Percentiles rank a stretch among this genome's conserved stretches.
Evolutionary conservation across 2,329 filamentous ascomycete genomes (phyloP).

Genomic region (Dactylellina cionopaga): DNA sequence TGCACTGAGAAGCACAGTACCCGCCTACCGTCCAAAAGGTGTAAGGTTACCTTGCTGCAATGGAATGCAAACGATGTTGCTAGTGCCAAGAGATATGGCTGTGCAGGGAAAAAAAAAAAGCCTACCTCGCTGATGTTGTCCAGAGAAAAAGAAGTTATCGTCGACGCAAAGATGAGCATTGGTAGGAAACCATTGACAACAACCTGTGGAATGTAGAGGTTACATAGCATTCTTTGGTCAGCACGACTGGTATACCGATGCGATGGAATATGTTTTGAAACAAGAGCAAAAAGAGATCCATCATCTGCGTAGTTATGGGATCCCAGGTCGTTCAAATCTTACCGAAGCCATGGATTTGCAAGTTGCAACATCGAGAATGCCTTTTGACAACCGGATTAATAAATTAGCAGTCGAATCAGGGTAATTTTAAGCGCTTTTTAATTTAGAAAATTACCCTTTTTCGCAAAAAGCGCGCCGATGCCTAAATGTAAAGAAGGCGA

Average conservation of each 20-base stretch:
- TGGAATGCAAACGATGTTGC: slow-evolving; percentile 47
- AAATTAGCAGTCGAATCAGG: slow-evolving; percentile 35
- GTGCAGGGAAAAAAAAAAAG: background rate
- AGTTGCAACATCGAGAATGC: slow-evolving; percentile 55
- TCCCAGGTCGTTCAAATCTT: slow-evolving; percentile 54
- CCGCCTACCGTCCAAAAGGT: slow-evolving; percentile 35
- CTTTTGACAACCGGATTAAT: slow-evolving; percentile 40
- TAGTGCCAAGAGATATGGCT: slow-evolving; percentile 14
- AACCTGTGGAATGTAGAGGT: slow-evolving; percentile 49
- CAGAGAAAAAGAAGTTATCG: slow-evolving; percentile 51
- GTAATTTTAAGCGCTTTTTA: slow-evolving; percentile 23
- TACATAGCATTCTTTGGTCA: slow-evolving; percentile 48
- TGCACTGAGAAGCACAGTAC: slow-evolving; percentile 49
- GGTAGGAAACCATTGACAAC: slow-evolving; percentile 50
- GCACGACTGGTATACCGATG: background rate
- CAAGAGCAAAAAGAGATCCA: background rate
- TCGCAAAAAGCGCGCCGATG: slow-evolving; percentile 55
- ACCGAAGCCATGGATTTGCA: slow-evolving; percentile 56
- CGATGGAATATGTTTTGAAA: background rate
- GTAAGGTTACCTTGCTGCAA: slow-evolving; percentile 20
- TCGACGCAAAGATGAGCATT: slow-evolving; percentile 51
- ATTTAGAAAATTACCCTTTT: slow-evolving; percentile 54
- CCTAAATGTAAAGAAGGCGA: slow-evolving; percentile 35
- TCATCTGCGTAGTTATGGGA: slow-evolving; percentile 10
- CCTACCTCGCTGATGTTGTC: slow-evolving; percentile 51